Evolutionary conservation across 768 basidiomycete species (phyloP), one percentile per base, ranked within the genome.

Genomic region (Astraeus odoratus): DNA sequence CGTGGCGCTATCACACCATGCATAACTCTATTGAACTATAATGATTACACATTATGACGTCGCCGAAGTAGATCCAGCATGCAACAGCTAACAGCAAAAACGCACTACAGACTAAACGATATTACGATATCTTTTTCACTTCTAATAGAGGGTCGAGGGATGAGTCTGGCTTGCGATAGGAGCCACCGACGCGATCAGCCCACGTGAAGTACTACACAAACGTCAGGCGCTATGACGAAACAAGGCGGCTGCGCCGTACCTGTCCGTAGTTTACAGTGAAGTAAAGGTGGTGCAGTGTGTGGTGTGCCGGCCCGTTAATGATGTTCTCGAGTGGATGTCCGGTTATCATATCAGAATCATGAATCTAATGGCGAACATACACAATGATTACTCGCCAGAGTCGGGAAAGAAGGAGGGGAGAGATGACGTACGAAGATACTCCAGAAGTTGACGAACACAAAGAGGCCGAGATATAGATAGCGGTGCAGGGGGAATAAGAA

Each of bases 291-390:
- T 97, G 95, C 34, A 97, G 72, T 0, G 94, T 98, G 63, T 99
- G 96, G 56, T 99, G 96, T 2, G 94, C 91, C 2, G 96, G 95
- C n/a, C 92, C 93, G 66, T 98, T 99, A 68, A 99, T 93, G 60
- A 87, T 67, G 48, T 74, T 81, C 67, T 97, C 95, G 4, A 96
- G 75, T 4, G 81, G 70, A 60, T 90, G 85, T 3, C 86, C 94
- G 23, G 90, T 89, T 58, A 98, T 81, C 95, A 99, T 98, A 70
- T 98, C 96, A 3, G 91, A 94, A 66, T 99, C 96, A 60, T 99
- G 95, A 54, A 99, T 99, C 90, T 92, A 58, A 22, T 7, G 19
- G 16, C 4, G 34, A 19, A 8, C 1, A 34, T 8, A n/a, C n/a
- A 13, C 13, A 31, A n/a, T 31, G 10, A n/a, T 13, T 12, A 13